Evolutionary conservation across 306 rosid genomes (phyloP).

Genomic region (Abrus pulchellus): DNA sequence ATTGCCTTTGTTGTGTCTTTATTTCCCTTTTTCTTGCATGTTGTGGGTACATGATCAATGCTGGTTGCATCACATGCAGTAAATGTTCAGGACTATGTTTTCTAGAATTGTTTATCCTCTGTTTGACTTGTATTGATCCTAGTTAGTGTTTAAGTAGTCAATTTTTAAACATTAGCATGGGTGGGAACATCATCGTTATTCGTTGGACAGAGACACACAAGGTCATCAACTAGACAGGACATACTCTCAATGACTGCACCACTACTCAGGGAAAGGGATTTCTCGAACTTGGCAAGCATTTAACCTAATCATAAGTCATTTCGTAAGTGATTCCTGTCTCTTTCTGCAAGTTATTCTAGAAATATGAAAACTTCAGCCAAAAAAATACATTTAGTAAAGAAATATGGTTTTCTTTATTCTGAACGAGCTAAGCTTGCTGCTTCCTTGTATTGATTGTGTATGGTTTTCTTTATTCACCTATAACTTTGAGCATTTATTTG

Average conservation of each 20-base stretch:
- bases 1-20: too few relatives aligned
- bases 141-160: neutral
- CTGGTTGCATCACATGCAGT: too few relatives aligned
- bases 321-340: neutral
- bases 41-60: neutral
- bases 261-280: neutral
- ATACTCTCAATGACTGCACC: neutral
- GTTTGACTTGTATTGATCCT: neutral
- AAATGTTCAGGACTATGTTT: too few relatives aligned
- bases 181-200: neutral
- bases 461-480: slow-evolving; percentile 38
- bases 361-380: neutral
- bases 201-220: too few relatives aligned
- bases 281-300: neutral
- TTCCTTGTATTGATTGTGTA: slow-evolving; percentile 20
- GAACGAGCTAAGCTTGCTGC: slow-evolving; percentile 31
- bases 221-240: neutral
- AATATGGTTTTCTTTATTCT: slow-evolving; percentile 13
- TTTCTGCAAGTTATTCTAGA: slow-evolving; percentile 3
- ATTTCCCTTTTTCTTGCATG: neutral
- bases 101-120: too few relatives aligned
- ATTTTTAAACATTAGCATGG: neutral
- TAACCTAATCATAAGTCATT: neutral
- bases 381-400: neutral
- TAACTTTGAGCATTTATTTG: slow-evolving; percentile 20